A percentile compares a stretch with the other conserved stretches of the same genome.
Evolutionary conservation across 164 flowering plant genomes (phyloP).

Genomic region (Euptelea pleiosperma): DNA sequence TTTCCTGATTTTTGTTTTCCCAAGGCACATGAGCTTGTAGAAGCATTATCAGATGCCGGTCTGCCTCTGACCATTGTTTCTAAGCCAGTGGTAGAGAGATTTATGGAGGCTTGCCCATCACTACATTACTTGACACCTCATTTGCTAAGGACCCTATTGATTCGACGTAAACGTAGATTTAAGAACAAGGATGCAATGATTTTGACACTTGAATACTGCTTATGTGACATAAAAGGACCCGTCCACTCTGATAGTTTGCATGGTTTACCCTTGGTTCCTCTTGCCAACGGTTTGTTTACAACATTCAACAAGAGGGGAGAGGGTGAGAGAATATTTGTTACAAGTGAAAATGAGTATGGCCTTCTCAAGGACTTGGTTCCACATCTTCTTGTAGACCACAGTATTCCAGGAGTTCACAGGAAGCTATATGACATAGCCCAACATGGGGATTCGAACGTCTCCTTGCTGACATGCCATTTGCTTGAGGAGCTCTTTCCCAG

Average conservation of each 20-base stretch:
- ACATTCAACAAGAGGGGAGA: slow-evolving; percentile 55
- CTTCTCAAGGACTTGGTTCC: slow-evolving; percentile 80
- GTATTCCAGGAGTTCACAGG: slow-evolving; percentile 52
- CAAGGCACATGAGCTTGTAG: slow-evolving; percentile 57
- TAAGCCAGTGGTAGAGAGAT: slow-evolving; percentile 53
- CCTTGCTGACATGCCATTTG: slow-evolving; percentile 57
- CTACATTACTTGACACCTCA: slow-evolving; percentile 76
- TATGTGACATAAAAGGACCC: slow-evolving; percentile 56
- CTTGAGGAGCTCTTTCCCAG: slow-evolving; percentile 69
- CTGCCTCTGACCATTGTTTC: slow-evolving; percentile 67
- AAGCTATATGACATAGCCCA: slow-evolving; percentile 65
- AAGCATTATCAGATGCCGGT: slow-evolving; percentile 78
- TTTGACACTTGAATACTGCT: slow-evolving; percentile 80
- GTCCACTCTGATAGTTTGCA: slow-evolving; percentile 38
- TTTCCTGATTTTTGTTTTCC: slow-evolving; percentile 80
- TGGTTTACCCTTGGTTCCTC: slow-evolving; percentile 86
- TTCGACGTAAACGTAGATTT: slow-evolving; percentile 71
- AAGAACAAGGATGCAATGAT: slow-evolving; percentile 62
- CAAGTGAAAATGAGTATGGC: slow-evolving; percentile 62
- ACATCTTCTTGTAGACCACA: slow-evolving; percentile 59
- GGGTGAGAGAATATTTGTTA: slow-evolving; percentile 69
- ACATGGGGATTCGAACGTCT: slow-evolving; percentile 56
- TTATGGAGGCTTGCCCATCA: slow-evolving; percentile 65
- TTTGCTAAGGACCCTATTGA: slow-evolving; percentile 66
- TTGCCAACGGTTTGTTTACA: slow-evolving; percentile 74